These are phyloP conservation scores for Triticum dicoccoides DNA, from an alignment of 176 grass and related monocot genomes.

Conservation along the genomic window DNA sequence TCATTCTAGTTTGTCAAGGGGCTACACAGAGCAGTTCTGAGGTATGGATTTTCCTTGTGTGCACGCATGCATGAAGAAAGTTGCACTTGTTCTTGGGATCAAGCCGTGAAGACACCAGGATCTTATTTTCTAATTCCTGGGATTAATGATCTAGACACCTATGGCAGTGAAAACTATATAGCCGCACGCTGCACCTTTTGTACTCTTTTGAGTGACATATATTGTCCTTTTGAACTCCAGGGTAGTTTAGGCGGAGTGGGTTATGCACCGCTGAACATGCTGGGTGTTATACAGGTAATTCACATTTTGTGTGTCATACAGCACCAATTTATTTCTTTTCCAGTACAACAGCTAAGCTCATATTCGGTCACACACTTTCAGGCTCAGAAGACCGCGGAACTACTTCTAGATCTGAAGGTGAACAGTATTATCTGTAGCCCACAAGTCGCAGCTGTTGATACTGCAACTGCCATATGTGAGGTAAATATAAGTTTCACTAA, in stretches of 20 bases:
- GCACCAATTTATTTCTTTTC: constrained; percentile 20
- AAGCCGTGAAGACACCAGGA: neutral
- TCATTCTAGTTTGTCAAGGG: constrained; percentile 86
- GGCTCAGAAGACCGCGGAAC: constrained; percentile 94
- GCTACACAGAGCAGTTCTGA: constrained; percentile 57
- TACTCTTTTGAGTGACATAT: neutral
- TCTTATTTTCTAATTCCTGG: neutral
- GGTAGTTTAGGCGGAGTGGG: constrained; percentile 50
- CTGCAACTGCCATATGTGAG: constrained; percentile 80
- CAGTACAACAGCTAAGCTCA: neutral
- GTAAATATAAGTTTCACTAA: constrained; percentile 34
- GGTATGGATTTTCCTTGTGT: constrained; percentile 34
- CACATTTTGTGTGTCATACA: neutral
- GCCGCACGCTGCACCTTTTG: neutral
- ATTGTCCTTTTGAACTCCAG: constrained; percentile 41
- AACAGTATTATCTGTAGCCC: constrained; percentile 68
- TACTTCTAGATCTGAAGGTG: constrained; percentile 73
- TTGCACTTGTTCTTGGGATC: neutral
- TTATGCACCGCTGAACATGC: constrained; percentile 91
- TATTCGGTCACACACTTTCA: constrained; percentile 35
- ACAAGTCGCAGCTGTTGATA: constrained; percentile 75
- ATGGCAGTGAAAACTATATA: no score
- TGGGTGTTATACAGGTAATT: constrained; percentile 87
- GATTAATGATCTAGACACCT: neutral
- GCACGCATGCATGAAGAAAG: neutral